Conservation (phyloP, 2,329 filamentous ascomycete species). For the Colletotrichum lupini region DNA sequence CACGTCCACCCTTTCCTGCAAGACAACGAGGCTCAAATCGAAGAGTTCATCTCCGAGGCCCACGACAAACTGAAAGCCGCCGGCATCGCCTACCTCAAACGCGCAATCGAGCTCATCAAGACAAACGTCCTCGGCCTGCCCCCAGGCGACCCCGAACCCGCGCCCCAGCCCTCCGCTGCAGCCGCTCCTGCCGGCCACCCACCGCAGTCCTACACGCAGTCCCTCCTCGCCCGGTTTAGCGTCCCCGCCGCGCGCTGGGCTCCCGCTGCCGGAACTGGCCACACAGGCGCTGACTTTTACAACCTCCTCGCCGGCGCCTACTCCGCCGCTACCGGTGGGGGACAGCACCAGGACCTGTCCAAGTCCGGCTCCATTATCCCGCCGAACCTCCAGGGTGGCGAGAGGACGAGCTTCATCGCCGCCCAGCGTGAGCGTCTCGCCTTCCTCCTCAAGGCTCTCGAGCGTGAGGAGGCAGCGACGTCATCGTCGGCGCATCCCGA, state of each 20-base stretch:
- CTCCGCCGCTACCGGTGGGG: conserved; percentile 65
- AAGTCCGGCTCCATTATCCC: conserved; percentile 69
- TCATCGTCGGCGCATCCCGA: conserved; percentile 42
- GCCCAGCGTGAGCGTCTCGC: conserved; percentile 83
- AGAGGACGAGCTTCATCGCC: conserved; percentile 80
- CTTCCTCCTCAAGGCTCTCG: conserved; percentile 80
- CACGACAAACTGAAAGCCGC: conserved; percentile 83
- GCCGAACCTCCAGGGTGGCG: conserved; percentile 69
- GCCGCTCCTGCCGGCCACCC: conserved; percentile 48
- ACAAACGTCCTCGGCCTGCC: conserved; percentile 84
- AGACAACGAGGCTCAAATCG: conserved; percentile 88
- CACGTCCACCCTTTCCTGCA: conserved; percentile 89
- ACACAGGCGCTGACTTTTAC: conserved; percentile 75
- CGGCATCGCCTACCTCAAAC: conserved; percentile 80
- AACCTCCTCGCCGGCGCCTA: conserved; percentile 81
- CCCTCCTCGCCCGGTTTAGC: conserved; percentile 86
- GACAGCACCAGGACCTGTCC: conserved; percentile 48
- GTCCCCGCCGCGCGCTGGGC: conserved; percentile 76
- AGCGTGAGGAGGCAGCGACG: conserved; percentile 78
- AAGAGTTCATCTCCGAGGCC: conserved; percentile 84
- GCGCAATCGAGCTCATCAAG: conserved; percentile 76
- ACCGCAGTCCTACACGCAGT: conserved; percentile 77
- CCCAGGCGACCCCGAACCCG: conserved; percentile 57
- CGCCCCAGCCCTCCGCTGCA: conserved; percentile 53
- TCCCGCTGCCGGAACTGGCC: conserved; percentile 54